Conservation (phyloP, 1,284 basidiomycete genomes). For the Rugiboletus extremiorientalis region DNA sequence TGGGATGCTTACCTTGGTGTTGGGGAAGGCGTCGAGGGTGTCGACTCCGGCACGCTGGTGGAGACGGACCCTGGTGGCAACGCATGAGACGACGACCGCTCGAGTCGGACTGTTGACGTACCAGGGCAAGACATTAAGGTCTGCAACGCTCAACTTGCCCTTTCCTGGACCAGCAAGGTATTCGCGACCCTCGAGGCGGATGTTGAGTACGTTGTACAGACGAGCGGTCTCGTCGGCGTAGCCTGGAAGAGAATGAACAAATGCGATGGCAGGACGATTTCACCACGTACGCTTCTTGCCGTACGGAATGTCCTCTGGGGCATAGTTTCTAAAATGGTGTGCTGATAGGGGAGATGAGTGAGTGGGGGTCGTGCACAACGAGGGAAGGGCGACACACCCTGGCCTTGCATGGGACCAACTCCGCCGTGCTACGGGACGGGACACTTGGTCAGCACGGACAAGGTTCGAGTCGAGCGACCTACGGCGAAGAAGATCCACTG, state of each 20-base stretch:
- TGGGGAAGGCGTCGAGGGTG: slow-evolving; percentile 41
- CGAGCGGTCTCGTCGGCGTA: slow-evolving; percentile 54
- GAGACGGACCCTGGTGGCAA: slow-evolving; percentile 39
- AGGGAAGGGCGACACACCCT: slow-evolving; percentile 24
- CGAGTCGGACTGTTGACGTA: slow-evolving; percentile 7
- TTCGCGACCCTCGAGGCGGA: slow-evolving; percentile 42
- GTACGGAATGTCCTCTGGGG: slow-evolving; percentile 42
- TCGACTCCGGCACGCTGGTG: slow-evolving; percentile 39
- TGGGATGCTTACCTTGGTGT: slow-evolving; percentile 34
- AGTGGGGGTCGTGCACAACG: neutral
- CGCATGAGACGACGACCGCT: slow-evolving; percentile 9
- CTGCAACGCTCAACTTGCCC: slow-evolving; percentile 48
- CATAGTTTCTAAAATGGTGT: slow-evolving; percentile 37
- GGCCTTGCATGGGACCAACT: slow-evolving; percentile 49
- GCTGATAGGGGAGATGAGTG: slow-evolving; percentile 21
- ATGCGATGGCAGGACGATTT: neutral
- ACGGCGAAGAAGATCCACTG: slow-evolving; percentile 70
- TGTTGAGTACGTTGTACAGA: slow-evolving; percentile 54
- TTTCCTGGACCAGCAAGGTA: slow-evolving; percentile 52
- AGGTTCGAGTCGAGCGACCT: slow-evolving; percentile 8
- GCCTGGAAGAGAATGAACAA: slow-evolving; percentile 27
- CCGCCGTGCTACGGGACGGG: slow-evolving; percentile 36
- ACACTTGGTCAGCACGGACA: neutral
- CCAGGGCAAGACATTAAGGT: slow-evolving; percentile 41
- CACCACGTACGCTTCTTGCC: slow-evolving; percentile 34